A percentile compares a stretch with the other conserved stretches of the same genome.
Conservation (phyloP, 164 flowering plant genomes). For the Taxillus chinensis region DNA sequence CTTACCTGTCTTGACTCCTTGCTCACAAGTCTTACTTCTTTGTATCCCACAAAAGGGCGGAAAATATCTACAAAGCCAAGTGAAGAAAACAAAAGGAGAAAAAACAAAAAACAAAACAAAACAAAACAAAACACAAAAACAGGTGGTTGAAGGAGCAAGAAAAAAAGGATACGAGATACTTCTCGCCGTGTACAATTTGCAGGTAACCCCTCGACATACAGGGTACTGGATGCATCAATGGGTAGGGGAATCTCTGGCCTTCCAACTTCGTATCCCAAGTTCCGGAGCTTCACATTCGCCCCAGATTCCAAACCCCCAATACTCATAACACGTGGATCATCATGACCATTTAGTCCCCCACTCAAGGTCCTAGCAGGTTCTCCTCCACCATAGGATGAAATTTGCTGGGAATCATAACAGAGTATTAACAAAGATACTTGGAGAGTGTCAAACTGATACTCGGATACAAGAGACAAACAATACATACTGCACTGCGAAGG, state of each 20-base stretch:
- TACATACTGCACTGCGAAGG: slow-evolving; percentile 48
- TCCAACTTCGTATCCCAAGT: slow-evolving; percentile 35
- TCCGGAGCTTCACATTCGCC: slow-evolving; percentile 27
- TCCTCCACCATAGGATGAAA: slow-evolving; percentile 42
- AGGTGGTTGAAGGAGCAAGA: not conserved
- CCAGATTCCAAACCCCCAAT: slow-evolving; percentile 34
- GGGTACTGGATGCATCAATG: slow-evolving; percentile 69
- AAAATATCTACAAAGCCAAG: slow-evolving; percentile 63
- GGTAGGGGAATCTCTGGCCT: slow-evolving; percentile 56
- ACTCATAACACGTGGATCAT: slow-evolving; percentile 42
- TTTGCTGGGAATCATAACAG: slow-evolving; percentile 31
- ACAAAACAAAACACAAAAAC: not conserved
- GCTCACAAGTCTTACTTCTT: slow-evolving; percentile 85
- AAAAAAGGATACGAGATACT: slow-evolving; percentile 86
- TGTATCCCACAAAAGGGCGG: slow-evolving; percentile 93
- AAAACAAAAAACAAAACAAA: slow-evolving; percentile 15
- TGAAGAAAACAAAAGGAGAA: slow-evolving; percentile 26
- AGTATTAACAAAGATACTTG: slow-evolving; percentile 5
- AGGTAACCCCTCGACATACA: slow-evolving; percentile 90
- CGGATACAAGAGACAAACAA: not conserved
- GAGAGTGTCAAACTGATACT: not conserved
- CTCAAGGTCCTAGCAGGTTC: slow-evolving; percentile 41
- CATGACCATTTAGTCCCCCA: slow-evolving; percentile 39
- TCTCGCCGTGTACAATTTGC: slow-evolving; percentile 67
- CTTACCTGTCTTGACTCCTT: slow-evolving; percentile 87